A percentile compares a stretch with the other conserved stretches of the same genome.
phyloP scores from a whole-genome alignment of 768 basidiomycete genomes.

The Gloeopeniophorella convolvens region DNA sequence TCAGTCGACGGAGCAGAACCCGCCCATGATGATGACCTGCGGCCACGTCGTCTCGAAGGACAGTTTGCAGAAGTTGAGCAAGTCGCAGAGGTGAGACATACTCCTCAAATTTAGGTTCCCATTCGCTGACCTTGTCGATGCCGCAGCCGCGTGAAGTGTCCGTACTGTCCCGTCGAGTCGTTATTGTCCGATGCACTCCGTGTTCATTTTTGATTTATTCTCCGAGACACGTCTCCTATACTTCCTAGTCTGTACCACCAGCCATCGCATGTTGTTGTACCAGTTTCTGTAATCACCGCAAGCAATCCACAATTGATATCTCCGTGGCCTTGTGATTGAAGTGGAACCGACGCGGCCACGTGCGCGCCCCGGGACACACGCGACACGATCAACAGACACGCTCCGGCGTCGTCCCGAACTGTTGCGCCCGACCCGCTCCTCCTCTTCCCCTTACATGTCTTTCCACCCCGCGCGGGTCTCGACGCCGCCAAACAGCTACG shows the following conservation, averaged over 20 bases:
- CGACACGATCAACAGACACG: too few species aligned
- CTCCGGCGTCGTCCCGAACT: too few species aligned
- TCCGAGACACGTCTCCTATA: not conserved
- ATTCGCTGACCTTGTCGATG: conserved; percentile 92
- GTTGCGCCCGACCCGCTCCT: too few species aligned
- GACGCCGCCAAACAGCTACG: conserved; percentile 15
- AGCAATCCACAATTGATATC: too few species aligned
- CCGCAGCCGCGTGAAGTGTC: conserved; percentile 86
- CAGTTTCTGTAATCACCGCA: too few species aligned
- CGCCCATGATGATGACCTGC: conserved; percentile 96
- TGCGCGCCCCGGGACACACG: too few species aligned
- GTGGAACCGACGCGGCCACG: conserved; percentile 8
- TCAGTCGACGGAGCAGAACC: conserved; percentile 87
- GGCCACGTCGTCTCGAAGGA: conserved; percentile 95
- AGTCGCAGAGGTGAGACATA: conserved; percentile 68
- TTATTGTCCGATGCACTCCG: conserved; percentile 46
- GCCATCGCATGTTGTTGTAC: too few species aligned
- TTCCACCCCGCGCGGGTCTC: conserved; percentile 32
- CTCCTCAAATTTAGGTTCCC: not conserved
- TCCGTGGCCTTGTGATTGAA: too few species aligned
- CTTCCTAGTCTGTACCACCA: not conserved
- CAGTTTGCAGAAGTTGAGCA: conserved; percentile 83
- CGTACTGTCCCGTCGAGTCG: conserved; percentile 90
- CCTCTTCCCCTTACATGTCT: too few species aligned
- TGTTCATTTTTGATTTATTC: conserved; percentile 50